A percentile compares a stretch with the other conserved stretches of the same genome.
Conservation (phyloP, 2,329 filamentous ascomycete genomes). For the Botrytis porri region DNA sequence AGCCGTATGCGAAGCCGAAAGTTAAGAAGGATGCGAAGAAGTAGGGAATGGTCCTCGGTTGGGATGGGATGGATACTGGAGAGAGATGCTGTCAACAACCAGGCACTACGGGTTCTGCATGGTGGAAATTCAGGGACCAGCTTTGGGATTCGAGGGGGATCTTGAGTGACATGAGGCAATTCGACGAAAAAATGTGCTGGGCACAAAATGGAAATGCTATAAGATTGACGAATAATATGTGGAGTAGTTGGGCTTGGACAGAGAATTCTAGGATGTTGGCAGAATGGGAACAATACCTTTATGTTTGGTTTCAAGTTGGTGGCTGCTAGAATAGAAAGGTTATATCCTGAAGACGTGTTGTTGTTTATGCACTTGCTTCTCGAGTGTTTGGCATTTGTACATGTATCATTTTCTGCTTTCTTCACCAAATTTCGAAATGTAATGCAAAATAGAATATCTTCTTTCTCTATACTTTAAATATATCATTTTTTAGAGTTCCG, state of each 20-base stretch:
- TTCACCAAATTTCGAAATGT: neutral
- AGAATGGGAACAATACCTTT: neutral
- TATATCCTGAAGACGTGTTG: neutral
- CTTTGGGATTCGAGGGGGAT: neutral
- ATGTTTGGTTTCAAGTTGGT: neutral
- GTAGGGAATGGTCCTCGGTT: neutral
- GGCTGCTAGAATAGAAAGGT: neutral
- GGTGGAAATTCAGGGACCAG: neutral
- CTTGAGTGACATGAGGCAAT: neutral
- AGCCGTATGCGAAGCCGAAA: conserved; percentile 36
- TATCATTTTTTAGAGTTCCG: neutral
- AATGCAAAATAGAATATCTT: neutral
- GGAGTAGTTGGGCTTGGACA: neutral
- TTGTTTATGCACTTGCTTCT: neutral
- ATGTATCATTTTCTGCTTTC: neutral
- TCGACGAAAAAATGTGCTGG: conserved; percentile 8
- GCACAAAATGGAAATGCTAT: neutral
- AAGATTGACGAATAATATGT: conserved; percentile 2
- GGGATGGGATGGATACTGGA: neutral
- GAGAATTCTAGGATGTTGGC: neutral
- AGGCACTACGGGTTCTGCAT: neutral
- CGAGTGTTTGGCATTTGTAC: neutral
- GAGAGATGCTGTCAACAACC: neutral
- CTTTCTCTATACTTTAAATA: neutral
- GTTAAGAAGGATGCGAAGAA: conserved; percentile 27